Evolutionary conservation across 495 filamentous ascomycete genomes (phyloP), one percentile per base, ranked within the genome.

Genomic region (Penicillium herquei): DNA sequence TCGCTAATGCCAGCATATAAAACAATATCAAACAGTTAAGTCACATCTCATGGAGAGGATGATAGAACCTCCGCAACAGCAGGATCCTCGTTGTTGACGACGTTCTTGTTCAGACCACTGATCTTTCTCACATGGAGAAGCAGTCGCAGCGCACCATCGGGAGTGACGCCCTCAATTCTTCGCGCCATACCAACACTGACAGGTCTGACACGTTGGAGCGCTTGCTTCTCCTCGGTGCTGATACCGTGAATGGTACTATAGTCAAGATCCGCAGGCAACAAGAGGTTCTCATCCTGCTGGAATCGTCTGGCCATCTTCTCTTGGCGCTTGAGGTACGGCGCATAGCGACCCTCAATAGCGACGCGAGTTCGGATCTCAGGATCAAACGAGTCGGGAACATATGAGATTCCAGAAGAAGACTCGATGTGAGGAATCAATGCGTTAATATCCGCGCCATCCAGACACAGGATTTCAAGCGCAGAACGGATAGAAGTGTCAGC

Each of bases 131-230:
- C 71, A 64, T 79, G 72, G 54, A 74, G 71, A 35, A 82, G 59
- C 41, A 82, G 55, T 14, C 73, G 60, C 52, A 82, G 54, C 1
- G 76, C 73, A 37, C 79, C 79, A 11, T 71, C 68, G 13, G 79
- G 79, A 13, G 80, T 81, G 17, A 90, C 79, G 2, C 94, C 93
- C 70, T 98, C 94, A 48, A 96, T 83, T 9, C 95, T 74, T 47
- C 91, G 74, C 14, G 93, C 92, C 84, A 96, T 92, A 3, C 91
- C 95, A 21, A 98, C 72, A 47, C 81, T 93, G 64, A 91, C 89
- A 6, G 94, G 94, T 39, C 84, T 70, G 9, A 90, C 84, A 18
- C 74, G 74, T 33, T 81, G 74, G n/a, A 98, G 79, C 7, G 86
- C 79, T 10, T 78, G 71, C 61, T 78, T 82, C 77, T 98, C 95